Conservation (phyloP, 495 filamentous ascomycete species). For the Trichoderma erinaceum region DNA sequence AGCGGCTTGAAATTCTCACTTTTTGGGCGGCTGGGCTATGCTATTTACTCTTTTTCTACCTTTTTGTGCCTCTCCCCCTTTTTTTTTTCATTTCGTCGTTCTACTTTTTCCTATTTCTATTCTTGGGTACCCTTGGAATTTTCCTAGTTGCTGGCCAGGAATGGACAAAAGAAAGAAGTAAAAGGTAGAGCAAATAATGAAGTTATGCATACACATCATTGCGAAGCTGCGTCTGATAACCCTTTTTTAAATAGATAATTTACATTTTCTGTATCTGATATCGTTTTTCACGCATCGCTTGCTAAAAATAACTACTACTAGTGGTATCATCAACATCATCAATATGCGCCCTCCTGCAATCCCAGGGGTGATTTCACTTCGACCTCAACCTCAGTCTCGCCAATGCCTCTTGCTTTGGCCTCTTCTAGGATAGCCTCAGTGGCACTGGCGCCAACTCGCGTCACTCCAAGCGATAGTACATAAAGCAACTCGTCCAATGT, state of each 20-base stretch:
- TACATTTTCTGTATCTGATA: not conserved
- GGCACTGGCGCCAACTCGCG: slow-evolving; percentile 48
- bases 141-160: not conserved
- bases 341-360: not conserved
- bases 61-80: not conserved
- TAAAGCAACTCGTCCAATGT: slow-evolving; percentile 41
- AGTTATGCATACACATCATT: slow-evolving; percentile 1
- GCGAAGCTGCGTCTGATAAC: not conserved
- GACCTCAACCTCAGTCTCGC: slow-evolving; percentile 1
- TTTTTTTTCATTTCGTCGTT: not conserved
- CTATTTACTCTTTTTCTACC: not conserved
- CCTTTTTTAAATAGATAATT: slow-evolving; percentile 8
- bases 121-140: not conserved
- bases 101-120: not conserved
- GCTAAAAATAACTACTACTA: not conserved
- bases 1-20: not conserved
- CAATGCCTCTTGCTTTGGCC: slow-evolving; percentile 45
- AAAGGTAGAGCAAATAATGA: not conserved
- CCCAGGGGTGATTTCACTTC: not conserved
- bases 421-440: slow-evolving; percentile 50
- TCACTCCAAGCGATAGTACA: slow-evolving; percentile 35
- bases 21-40: not conserved
- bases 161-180: not conserved
- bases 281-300: not conserved
- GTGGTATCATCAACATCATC: not conserved